These are phyloP conservation scores for Aeminium ludgeri DNA, from an alignment of 495 filamentous ascomycete genomes.

Conservation along the genomic window DNA sequence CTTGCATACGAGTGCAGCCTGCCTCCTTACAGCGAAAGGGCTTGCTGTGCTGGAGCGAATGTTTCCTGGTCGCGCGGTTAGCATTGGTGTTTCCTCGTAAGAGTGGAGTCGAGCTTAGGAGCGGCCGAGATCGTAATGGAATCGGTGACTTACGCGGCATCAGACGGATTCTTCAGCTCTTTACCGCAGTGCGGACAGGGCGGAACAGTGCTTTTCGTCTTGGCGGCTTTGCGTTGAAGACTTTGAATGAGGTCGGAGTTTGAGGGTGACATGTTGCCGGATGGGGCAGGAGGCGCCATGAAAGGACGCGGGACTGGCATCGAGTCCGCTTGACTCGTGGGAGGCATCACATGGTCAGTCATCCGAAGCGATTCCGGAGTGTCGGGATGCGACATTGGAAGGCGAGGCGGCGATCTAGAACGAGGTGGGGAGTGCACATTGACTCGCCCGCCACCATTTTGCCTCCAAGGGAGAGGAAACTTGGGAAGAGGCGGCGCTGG, in stretches of 20 bases:
- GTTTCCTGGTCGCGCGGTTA: conserved; percentile 4
- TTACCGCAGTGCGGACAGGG: conserved; percentile 1
- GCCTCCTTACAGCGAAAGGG: conserved; percentile 5
- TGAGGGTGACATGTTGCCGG: not conserved
- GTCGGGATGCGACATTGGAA: too few species aligned
- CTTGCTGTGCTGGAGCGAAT: conserved; percentile 5
- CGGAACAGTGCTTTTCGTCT: not conserved
- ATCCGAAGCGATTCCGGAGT: too few species aligned
- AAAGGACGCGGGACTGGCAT: conserved; percentile 1
- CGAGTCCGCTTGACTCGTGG: too few species aligned
- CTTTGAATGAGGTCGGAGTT: not conserved
- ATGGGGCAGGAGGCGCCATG: not conserved
- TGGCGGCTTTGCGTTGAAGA: not conserved
- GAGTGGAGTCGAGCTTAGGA: too few species aligned
- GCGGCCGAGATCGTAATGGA: too few species aligned
- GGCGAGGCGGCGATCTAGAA: too few species aligned
- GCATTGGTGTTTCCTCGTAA: too few species aligned
- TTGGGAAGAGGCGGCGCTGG: not conserved
- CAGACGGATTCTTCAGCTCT: conserved; percentile 3
- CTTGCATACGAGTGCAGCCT: conserved; percentile 4
- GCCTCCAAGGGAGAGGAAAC: too few species aligned
- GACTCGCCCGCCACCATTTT: too few species aligned
- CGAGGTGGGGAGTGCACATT: too few species aligned
- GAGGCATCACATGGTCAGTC: too few species aligned
- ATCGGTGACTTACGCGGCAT: not conserved